Base-by-base conservation (phyloP, 768 basidiomycete species). In the Suillus brevipes region DNA sequence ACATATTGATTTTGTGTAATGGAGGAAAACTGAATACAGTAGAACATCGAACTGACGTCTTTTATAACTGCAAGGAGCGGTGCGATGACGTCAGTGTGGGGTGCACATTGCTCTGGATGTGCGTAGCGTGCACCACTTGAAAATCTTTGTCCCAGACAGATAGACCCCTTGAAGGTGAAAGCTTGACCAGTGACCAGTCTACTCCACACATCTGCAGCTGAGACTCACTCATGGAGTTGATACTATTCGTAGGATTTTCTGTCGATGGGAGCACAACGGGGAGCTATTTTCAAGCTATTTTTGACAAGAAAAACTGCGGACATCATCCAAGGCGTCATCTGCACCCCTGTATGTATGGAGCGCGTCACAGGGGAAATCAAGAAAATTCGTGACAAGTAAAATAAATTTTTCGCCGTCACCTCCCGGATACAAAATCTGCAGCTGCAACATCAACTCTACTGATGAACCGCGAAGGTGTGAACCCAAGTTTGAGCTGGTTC, bases 1-100 rank as follows among this genome's bases (percentile, higher is more conserved):
- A 69, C 74, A 76, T 75, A n/a, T 36, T 36, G 25, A 65, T 25
- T 28, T 52, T 28, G 53, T 61, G 40, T 59, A 25, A 31, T 31
- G 12, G 12, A 28, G 18, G 28, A 28, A 59, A 31, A 18, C 28
- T 53, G 18, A 34, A 31, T 59, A 13, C 18, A 20, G 31, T 31
- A 12, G 10, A 59, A 28, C 31, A 20, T 12, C 23, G 5, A 31
- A 0, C 2, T 40, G 12, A 31, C 14, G 28, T 20, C 40, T 31
- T 59, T 59, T 59, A 59, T 59, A 59, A 20, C 38, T 20, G 12
- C 18, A 31, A 3, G 9, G 36, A 23, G 53, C 16, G 28, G 52
- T 31, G 28, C 34, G 12, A 55, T 55, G 53, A 55, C 36, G 34
- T 55, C 53, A 55, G 31, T 13, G 53, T 36, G 31, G 53, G n/a